These are phyloP conservation scores for Penicillium expansum DNA, from an alignment of 2,329 filamentous ascomycete genomes.

Conservation along the genomic window DNA sequence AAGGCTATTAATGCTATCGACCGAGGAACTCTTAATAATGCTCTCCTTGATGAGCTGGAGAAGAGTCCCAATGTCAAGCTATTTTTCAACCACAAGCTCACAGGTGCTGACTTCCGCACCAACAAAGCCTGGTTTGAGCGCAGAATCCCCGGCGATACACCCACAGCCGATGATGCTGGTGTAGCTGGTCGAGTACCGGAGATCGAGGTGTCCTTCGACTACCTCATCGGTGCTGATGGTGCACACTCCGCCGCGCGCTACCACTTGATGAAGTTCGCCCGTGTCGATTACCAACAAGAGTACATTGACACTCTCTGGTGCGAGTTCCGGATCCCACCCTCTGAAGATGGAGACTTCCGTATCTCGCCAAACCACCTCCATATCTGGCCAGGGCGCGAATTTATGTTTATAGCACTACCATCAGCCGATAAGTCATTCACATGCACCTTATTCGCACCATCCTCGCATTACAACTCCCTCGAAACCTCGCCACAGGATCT, in stretches of 20 bases:
- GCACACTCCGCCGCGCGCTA: conserved; percentile 89
- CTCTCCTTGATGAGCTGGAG: conserved; percentile 78
- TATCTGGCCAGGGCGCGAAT: conserved; percentile 91
- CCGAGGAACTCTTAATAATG: conserved; percentile 75
- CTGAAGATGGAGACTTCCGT: conserved; percentile 57
- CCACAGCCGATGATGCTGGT: conserved; percentile 30
- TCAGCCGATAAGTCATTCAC: conserved; percentile 87
- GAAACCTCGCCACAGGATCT: conserved; percentile 63
- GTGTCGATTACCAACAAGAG: conserved; percentile 86
- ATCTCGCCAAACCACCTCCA: conserved; percentile 93
- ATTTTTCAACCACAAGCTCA: conserved; percentile 91
- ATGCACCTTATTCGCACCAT: conserved; percentile 86
- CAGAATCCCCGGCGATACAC: conserved; percentile 34
- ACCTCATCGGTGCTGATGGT: conserved; percentile 91
- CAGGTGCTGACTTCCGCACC: conserved; percentile 76
- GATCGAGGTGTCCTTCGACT: conserved; percentile 81
- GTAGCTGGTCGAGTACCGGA: conserved; percentile 58
- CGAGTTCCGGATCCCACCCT: conserved; percentile 77
- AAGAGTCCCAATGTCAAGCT: conserved; percentile 83
- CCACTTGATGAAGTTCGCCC: conserved; percentile 91
- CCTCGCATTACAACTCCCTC: conserved; percentile 64
- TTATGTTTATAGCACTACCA: conserved; percentile 98
- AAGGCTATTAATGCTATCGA: conserved; percentile 85
- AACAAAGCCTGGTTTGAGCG: conserved; percentile 86
- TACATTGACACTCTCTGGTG: conserved; percentile 98